Base-by-base conservation (phyloP, 2,329 filamentous ascomycete species). In the Clarireedia hainanense region DNA sequence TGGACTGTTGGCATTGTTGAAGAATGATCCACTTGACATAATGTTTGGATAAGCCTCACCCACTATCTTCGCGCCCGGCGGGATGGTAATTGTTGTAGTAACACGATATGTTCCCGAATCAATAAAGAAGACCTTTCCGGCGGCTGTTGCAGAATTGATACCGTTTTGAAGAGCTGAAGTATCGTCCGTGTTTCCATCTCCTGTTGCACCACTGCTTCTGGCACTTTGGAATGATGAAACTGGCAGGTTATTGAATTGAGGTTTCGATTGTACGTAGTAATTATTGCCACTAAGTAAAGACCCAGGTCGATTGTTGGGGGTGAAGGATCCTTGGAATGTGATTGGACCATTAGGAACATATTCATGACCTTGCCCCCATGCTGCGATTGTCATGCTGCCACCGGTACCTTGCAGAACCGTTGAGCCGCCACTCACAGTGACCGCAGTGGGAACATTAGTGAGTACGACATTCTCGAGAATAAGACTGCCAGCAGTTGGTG, bases 391-490 rank as follows among this genome's bases (percentile, higher is more conserved):
- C 48, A 78, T 75, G 63, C 85, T 85, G 57, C 88, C 89, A 17
- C 52, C 50, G 63, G 85, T 85, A 1, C 76, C 73, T 27, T 95
- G 78, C 39, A 95, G 74, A 5, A 72, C 70, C 45, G 77, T 74
- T 40, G 82, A 84, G 59, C 74, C 75, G 20, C 74, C 70, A 61
- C 78, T 34, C 30, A 34, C 77, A 64, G 78, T 68, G 56, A 96
- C 80, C 24, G 88, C 88, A 17, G 79, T 76, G 2, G 77, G 75
- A 49, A 88, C 83, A 51, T 77, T 76, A 62, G 72, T 74, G 72
- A 96, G 89, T 72, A 95, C 88, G 39, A 94, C 88, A 63, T 96
- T 96, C 73, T 95, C 88, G 4, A 96, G 70, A 61, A 95, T 78
- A 47, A 96, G 78, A 10, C 87, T 89, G 60, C 88, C 89, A 65